Conservation (phyloP, 495 filamentous ascomycete species). For the Xylaria scruposa region DNA sequence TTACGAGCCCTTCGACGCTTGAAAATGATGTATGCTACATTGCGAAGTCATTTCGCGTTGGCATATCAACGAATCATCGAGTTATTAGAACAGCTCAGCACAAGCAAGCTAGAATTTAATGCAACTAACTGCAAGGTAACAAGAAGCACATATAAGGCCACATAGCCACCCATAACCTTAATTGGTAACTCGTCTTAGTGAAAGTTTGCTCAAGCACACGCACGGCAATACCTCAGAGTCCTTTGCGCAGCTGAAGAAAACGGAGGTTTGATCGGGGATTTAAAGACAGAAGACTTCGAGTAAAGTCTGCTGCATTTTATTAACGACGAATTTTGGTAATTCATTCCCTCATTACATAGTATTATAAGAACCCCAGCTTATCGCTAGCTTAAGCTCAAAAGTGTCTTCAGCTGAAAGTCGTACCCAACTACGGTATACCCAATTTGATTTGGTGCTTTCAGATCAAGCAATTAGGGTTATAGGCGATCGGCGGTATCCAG, state of each 20-base stretch:
- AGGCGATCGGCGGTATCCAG: background rate
- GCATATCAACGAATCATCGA: background rate
- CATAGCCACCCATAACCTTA: background rate
- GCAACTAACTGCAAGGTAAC: background rate
- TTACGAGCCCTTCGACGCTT: background rate
- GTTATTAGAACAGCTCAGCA: background rate
- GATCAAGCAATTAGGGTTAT: background rate
- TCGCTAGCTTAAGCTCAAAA: background rate
- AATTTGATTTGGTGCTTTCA: background rate
- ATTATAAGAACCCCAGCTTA: background rate
- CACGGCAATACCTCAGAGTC: background rate
- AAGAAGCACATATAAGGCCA: background rate
- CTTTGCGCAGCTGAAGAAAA: background rate
- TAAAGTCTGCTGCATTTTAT: background rate
- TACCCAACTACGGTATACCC: background rate
- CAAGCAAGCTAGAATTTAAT: background rate
- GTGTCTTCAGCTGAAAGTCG: background rate
- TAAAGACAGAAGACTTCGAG: background rate
- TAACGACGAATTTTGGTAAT: background rate
- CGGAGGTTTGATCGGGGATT: background rate
- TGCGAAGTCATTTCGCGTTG: background rate
- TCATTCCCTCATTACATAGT: background rate
- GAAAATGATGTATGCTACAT: background rate
- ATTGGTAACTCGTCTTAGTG: background rate
- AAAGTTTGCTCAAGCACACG: background rate